phyloP scores from a whole-genome alignment of 257 asterid species.

The Solanum appendiculatum region DNA sequence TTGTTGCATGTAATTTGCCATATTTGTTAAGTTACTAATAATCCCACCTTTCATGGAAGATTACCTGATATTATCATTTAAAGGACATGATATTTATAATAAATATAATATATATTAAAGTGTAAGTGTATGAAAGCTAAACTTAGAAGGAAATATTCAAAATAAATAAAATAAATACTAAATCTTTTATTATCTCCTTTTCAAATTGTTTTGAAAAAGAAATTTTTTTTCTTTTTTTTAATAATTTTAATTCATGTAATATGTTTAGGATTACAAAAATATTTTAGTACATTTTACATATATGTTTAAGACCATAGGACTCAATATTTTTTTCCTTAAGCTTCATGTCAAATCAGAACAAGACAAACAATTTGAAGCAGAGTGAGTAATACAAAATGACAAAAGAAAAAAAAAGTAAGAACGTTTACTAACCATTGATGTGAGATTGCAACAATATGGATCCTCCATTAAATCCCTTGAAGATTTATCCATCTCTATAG shows the following conservation, averaged over 20 bases:
- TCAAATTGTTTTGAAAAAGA: not conserved
- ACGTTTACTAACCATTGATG: conserved; percentile 30
- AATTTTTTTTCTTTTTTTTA: no score
- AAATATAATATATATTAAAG: not conserved
- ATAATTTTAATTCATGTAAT: no score
- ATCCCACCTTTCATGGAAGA: not conserved
- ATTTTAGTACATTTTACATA: not conserved
- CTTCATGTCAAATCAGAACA: not conserved
- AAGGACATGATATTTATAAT: not conserved
- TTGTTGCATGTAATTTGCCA: not conserved
- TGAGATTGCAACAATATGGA: conserved; percentile 35
- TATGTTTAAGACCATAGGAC: not conserved
- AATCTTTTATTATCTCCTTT: not conserved
- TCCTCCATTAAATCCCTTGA: conserved; percentile 18
- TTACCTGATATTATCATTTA: not conserved
- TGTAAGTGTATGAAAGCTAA: not conserved
- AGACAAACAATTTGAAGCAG: not conserved
- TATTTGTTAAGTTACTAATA: not conserved
- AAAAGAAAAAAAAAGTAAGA: not conserved
- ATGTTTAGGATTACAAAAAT: no score
- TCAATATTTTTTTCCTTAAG: no score
- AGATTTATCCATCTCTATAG: conserved; percentile 5
- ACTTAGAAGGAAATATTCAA: not conserved
- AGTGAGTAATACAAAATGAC: not conserved
- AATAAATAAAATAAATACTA: not conserved